phyloP scores from a whole-genome alignment of 495 filamentous ascomycete species.

The Annulohypoxylon bovei region DNA sequence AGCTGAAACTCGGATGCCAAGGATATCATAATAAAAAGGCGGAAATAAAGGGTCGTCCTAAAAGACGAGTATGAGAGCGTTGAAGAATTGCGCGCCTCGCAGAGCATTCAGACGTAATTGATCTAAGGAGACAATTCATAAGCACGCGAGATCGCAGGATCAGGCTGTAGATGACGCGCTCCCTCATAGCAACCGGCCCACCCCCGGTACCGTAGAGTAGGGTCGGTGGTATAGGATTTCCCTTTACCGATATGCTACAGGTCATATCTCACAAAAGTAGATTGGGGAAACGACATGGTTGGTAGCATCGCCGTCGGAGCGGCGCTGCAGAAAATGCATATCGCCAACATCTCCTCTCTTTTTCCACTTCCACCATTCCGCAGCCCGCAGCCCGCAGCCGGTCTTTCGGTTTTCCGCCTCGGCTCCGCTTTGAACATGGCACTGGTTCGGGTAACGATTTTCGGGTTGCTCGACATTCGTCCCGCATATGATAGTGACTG shows the following conservation, averaged over 20 bases:
- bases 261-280: slow-evolving; percentile 36
- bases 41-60: neutral
- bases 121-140: neutral
- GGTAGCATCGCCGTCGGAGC: slow-evolving; percentile 17
- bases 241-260: slow-evolving; percentile 33
- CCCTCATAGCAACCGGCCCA: slow-evolving; percentile 6
- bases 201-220: neutral
- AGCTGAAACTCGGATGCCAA: slow-evolving; percentile 28
- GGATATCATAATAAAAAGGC: slow-evolving; percentile 20
- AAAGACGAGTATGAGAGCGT: neutral
- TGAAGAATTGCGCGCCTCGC: neutral
- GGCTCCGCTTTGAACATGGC: neutral
- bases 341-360: neutral
- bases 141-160: slow-evolving; percentile 23
- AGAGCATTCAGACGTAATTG: too few species aligned
- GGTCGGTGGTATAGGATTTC: slow-evolving; percentile 20
- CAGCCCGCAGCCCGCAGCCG: neutral
- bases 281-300: slow-evolving; percentile 4
- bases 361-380: neutral
- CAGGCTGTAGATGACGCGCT: slow-evolving; percentile 28
- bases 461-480: slow-evolving; percentile 14
- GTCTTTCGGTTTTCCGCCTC: slow-evolving; percentile 10
- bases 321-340: slow-evolving; percentile 1
- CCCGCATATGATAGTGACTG: slow-evolving; percentile 22
- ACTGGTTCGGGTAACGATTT: slow-evolving; percentile 16